These are phyloP conservation scores for Peribolospora kevripleyi DNA, from an alignment of 768 basidiomycete species.

Conservation along the genomic window DNA sequence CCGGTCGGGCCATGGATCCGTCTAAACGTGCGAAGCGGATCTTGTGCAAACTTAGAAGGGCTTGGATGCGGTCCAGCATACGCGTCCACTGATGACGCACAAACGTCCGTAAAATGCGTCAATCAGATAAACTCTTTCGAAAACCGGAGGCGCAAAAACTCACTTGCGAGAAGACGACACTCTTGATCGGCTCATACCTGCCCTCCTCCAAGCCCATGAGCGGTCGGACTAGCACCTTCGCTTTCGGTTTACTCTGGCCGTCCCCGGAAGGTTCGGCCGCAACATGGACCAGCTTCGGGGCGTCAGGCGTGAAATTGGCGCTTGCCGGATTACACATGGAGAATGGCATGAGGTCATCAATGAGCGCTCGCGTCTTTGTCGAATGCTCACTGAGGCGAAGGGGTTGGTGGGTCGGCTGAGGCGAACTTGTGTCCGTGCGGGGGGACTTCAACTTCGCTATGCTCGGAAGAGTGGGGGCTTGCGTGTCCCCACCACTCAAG, in stretches of 20 bases:
- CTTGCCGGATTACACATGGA: slow-evolving; percentile 71
- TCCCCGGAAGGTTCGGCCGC: slow-evolving; percentile 16
- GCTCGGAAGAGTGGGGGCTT: too few relatives aligned
- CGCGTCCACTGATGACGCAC: too few relatives aligned
- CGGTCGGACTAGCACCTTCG: too few relatives aligned
- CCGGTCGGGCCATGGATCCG: slow-evolving; percentile 94
- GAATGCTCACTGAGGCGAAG: slow-evolving; percentile 29
- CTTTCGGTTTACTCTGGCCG: slow-evolving; percentile 5
- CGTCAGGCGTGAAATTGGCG: slow-evolving; percentile 64
- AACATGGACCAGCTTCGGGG: slow-evolving; percentile 43
- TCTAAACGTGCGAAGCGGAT: slow-evolving; percentile 83
- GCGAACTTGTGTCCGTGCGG: too few relatives aligned
- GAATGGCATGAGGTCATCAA: slow-evolving; percentile 53
- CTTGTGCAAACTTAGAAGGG: slow-evolving; percentile 52
- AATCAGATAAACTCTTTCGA: neutral
- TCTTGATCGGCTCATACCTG: slow-evolving; percentile 32
- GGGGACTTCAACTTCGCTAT: too few relatives aligned
- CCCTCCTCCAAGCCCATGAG: neutral
- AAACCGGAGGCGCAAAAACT: neutral
- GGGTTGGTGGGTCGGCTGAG: too few relatives aligned
- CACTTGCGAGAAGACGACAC: slow-evolving; percentile 70
- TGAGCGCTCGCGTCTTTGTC: slow-evolving; percentile 65
- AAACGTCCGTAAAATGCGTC: neutral
- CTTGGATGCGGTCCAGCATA: slow-evolving; percentile 40
- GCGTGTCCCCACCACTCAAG: too few relatives aligned